A percentile compares a stretch with the other conserved stretches of the same genome.
Conservation (phyloP, 257 asterid genomes). For the Parsonsia alboflavescens region DNA sequence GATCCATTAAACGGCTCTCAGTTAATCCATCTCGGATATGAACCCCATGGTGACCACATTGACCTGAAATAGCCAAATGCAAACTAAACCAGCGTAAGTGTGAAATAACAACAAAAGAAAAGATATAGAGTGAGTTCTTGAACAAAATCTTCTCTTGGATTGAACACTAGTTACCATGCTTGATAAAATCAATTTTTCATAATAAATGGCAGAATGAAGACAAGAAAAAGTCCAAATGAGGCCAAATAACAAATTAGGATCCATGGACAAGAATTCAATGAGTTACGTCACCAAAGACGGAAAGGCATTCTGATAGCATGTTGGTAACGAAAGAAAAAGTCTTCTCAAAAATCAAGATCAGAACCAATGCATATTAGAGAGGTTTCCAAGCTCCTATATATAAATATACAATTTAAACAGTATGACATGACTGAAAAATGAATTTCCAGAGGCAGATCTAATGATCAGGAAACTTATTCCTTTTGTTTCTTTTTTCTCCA, state of each 20-base stretch:
- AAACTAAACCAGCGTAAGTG: background rate
- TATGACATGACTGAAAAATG: background rate
- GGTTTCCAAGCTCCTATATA: background rate
- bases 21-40: conserved; percentile 35
- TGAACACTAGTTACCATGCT: background rate
- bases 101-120: background rate
- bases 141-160: background rate
- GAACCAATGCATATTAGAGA: background rate
- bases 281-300: background rate
- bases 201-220: too few species aligned
- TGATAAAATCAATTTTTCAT: background rate
- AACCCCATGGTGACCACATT: conserved; percentile 29
- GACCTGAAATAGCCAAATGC: conserved; percentile 19
- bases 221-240: too few species aligned
- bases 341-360: background rate
- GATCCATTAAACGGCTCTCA: conserved; percentile 65
- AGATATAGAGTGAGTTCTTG: background rate
- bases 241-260: background rate
- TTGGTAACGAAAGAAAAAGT: background rate
- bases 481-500: background rate
- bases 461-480: background rate
- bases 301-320: background rate
- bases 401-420: background rate
- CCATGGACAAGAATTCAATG: background rate
- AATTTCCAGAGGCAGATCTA: background rate